phyloP scores from a whole-genome alignment of 495 filamentous ascomycete species.

The Annulohypoxylon nitens region DNA sequence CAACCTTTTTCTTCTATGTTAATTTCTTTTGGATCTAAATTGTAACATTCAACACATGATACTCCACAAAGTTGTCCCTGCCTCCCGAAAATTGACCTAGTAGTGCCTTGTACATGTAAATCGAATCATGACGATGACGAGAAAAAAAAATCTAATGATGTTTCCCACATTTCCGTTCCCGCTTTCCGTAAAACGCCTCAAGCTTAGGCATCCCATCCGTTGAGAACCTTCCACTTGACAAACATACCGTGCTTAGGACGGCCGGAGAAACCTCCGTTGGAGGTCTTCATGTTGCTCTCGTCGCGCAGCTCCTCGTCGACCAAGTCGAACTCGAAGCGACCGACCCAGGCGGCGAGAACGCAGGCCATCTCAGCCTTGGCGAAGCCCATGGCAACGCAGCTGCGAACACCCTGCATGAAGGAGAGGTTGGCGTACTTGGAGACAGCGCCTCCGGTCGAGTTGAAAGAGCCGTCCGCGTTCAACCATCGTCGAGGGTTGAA shows the following conservation, averaged over 20 bases:
- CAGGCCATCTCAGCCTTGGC: slow-evolving; percentile 76
- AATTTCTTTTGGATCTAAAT: slow-evolving; percentile 18
- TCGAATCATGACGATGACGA: slow-evolving; percentile 1
- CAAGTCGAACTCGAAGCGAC: slow-evolving; percentile 70
- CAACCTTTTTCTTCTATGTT: slow-evolving; percentile 1
- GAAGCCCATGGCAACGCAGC: slow-evolving; percentile 70
- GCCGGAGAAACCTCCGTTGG: slow-evolving; percentile 24
- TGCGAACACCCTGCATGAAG: slow-evolving; percentile 60
- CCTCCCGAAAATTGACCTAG: neutral
- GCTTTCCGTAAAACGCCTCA: neutral
- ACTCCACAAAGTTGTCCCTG: slow-evolving; percentile 7
- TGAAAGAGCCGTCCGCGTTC: slow-evolving; percentile 37
- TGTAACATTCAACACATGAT: slow-evolving; percentile 10
- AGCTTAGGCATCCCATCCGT: slow-evolving; percentile 11
- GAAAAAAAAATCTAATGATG: slow-evolving; percentile 2
- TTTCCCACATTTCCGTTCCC: slow-evolving; percentile 10
- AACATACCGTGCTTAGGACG: slow-evolving; percentile 20
- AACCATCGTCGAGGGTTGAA: slow-evolving; percentile 52
- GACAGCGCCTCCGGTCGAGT: slow-evolving; percentile 43
- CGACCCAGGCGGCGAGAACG: slow-evolving; percentile 73
- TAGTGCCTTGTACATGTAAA: slow-evolving; percentile 11
- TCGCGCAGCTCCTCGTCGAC: slow-evolving; percentile 34
- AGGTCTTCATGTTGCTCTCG: slow-evolving; percentile 26
- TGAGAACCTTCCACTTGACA: slow-evolving; percentile 26
- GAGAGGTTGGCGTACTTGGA: slow-evolving; percentile 63